A percentile compares a stretch with the other conserved stretches of the same genome.
These are phyloP conservation scores for Rhodamnia argentea DNA, from an alignment of 345 rosid species.

Conservation along the genomic window DNA sequence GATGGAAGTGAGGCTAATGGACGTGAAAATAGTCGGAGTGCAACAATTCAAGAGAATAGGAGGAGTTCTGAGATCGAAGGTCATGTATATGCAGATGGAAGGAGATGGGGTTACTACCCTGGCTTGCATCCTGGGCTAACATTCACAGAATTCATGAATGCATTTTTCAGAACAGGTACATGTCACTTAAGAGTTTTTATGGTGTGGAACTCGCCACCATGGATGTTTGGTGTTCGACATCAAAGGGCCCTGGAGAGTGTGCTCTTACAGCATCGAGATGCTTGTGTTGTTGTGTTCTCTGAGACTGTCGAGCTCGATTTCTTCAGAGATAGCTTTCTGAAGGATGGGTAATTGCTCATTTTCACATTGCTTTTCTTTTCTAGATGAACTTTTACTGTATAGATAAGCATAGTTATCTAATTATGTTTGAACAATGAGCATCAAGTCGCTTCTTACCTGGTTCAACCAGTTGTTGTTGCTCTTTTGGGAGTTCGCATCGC, in stretches of 20 bases:
- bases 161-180: slow-evolving; percentile 45
- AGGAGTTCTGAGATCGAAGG: slow-evolving; percentile 27
- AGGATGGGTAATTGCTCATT: slow-evolving; percentile 57
- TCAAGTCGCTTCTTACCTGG: neutral
- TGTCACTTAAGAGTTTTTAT: slow-evolving; percentile 66
- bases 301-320: slow-evolving; percentile 90
- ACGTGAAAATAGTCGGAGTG: neutral
- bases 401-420: neutral
- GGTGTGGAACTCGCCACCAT: slow-evolving; percentile 95
- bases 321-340: slow-evolving; percentile 69
- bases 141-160: slow-evolving; percentile 59
- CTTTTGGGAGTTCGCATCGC: neutral
- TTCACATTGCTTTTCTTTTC: neutral
- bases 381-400: neutral
- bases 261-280: slow-evolving; percentile 59
- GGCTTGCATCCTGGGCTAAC: slow-evolving; percentile 57
- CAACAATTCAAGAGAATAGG: neutral
- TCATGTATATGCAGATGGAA: slow-evolving; percentile 80
- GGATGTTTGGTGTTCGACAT: slow-evolving; percentile 88
- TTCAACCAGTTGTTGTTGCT: neutral
- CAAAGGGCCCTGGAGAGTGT: slow-evolving; percentile 93
- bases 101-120: slow-evolving; percentile 90
- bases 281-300: slow-evolving; percentile 75
- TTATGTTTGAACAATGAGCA: neutral
- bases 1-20: neutral